Evolutionary conservation across 176 grass and related monocot genomes (phyloP).

Genomic region (Dendrocalamus sinicus): DNA sequence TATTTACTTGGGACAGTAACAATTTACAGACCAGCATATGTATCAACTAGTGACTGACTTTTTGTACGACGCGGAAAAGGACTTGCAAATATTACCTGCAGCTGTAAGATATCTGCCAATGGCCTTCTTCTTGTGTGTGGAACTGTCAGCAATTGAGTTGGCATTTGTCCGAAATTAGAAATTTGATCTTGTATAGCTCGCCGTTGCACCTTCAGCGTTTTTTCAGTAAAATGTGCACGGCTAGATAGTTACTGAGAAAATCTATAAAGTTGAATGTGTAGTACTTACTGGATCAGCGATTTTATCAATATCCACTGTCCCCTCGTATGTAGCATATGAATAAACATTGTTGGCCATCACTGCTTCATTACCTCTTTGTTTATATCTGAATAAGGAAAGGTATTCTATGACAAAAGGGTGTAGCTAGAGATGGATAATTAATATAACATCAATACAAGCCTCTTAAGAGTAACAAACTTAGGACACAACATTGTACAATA

Average conservation of each 20-base stretch:
- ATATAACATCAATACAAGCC: slow-evolving; percentile 24
- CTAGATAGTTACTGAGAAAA: slow-evolving; percentile 34
- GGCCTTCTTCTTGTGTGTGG: slow-evolving; percentile 76
- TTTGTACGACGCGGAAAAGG: slow-evolving; percentile 9
- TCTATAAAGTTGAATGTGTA: slow-evolving; percentile 11
- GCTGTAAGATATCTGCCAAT: slow-evolving; percentile 73
- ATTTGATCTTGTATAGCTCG: slow-evolving; percentile 83
- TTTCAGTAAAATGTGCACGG: slow-evolving; percentile 44
- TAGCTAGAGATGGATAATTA: slow-evolving; percentile 27
- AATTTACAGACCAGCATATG: slow-evolving; percentile 21
- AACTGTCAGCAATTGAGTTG: slow-evolving; percentile 75
- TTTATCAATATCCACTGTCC: slow-evolving; percentile 90
- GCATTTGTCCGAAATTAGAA: slow-evolving; percentile 93
- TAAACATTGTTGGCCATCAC: slow-evolving; percentile 89
- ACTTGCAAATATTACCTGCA: slow-evolving; percentile 66
- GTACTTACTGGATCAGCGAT: slow-evolving; percentile 85
- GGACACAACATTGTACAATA: slow-evolving; percentile 6
- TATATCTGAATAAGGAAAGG: slow-evolving; percentile 73
- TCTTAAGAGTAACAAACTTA: slow-evolving; percentile 32
- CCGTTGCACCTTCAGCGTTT: slow-evolving; percentile 73
- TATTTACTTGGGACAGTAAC: slow-evolving; percentile 23
- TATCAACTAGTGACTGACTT: slow-evolving; percentile 1
- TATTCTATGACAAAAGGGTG: slow-evolving; percentile 27
- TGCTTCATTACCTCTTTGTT: slow-evolving; percentile 96
- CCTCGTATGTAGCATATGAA: slow-evolving; percentile 88